Base-by-base conservation (phyloP, 2,329 filamentous ascomycete genomes). In the Tolypocladium tropicale region DNA sequence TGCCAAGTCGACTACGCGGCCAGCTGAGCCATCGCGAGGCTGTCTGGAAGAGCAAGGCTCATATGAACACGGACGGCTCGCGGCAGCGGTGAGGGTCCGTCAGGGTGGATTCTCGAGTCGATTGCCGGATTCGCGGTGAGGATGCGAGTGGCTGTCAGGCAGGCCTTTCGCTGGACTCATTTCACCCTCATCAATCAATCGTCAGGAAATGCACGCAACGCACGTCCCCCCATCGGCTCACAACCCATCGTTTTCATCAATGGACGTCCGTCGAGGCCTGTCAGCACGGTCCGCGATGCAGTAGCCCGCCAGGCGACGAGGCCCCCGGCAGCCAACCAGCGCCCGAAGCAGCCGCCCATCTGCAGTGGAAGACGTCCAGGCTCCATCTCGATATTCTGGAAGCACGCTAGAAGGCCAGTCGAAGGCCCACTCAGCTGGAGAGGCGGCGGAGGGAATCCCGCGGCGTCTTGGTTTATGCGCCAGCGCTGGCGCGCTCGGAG, bases 401-500 rank as follows among this genome's bases (percentile, higher is more conserved):
- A 59, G 55, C 41, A 33, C 57, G 57, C 57, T 59, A 59, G 57
- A 59, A 59, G 51, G 51, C 21, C 36, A 33, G 37, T 57, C 55
- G 57, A 58, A 58, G 57, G 48, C 12, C 23, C 6, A 7, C 11
- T 7, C 16, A 7, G 11, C 6, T 21, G 16, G 11, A 25, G 43
- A 23, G n/a, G 12, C 25, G 2, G 14, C 14, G 23, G 12, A n/a
- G 23, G 25, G 23, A 16, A 7, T 7, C 7, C 43, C 43, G 25
- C 23, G 23, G 25, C 14, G 14, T 16, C 23, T n/a, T 3, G 10
- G 43, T 48, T 48, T 14, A 12, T 25, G 43, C 23, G 25, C 4
- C 9, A 4, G 1, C 12, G 16, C 21, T 23, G 12, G 12, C 21
- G 21, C 41, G 11, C 41, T 10, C 39, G 11, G 23, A 12, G 3